These are phyloP conservation scores for Forsythia suspensa DNA, from an alignment of 257 asterid species.

Conservation along the genomic window DNA sequence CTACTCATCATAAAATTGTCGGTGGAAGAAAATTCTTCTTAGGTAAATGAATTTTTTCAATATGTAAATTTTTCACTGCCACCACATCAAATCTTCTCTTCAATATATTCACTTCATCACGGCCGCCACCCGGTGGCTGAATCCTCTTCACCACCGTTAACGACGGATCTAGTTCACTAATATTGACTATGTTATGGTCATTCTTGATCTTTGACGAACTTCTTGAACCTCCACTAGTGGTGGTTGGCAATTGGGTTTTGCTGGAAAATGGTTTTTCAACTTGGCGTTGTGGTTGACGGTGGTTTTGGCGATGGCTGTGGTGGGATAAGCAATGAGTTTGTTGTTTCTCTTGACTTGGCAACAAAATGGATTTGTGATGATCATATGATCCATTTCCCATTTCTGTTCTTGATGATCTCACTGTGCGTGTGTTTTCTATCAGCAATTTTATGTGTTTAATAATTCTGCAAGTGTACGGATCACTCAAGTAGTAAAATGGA, in stretches of 20 bases:
- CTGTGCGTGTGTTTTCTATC: too few relatives aligned
- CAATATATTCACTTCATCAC: conserved; percentile 57
- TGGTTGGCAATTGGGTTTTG: conserved; percentile 38
- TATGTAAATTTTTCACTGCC: conserved; percentile 46
- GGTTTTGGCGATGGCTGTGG: conserved; percentile 21
- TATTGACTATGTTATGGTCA: conserved; percentile 30
- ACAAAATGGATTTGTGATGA: too few relatives aligned
- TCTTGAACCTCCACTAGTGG: conserved; percentile 15
- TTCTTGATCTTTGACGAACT: conserved; percentile 26
- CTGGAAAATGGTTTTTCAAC: conserved; percentile 39
- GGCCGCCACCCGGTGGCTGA: conserved; percentile 24
- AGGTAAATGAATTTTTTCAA: conserved; percentile 39
- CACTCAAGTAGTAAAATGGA: too few relatives aligned
- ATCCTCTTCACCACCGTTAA: conserved; percentile 73
- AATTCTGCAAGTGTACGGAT: too few relatives aligned
- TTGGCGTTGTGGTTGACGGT: conserved; percentile 30
- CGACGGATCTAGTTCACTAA: conserved; percentile 80
- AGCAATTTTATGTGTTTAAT: too few relatives aligned
- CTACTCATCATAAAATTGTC: conserved; percentile 39
- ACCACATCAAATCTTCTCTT: too few relatives aligned
- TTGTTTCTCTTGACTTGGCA: conserved; percentile 77
- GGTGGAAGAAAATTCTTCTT: conserved; percentile 33
- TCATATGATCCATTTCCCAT: too few relatives aligned
- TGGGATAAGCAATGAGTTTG: conserved; percentile 45
- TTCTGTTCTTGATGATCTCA: too few relatives aligned